Evolutionary conservation across 345 rosid genomes (phyloP), one percentile per base, ranked within the genome.

Genomic region (Psidium guajava): DNA sequence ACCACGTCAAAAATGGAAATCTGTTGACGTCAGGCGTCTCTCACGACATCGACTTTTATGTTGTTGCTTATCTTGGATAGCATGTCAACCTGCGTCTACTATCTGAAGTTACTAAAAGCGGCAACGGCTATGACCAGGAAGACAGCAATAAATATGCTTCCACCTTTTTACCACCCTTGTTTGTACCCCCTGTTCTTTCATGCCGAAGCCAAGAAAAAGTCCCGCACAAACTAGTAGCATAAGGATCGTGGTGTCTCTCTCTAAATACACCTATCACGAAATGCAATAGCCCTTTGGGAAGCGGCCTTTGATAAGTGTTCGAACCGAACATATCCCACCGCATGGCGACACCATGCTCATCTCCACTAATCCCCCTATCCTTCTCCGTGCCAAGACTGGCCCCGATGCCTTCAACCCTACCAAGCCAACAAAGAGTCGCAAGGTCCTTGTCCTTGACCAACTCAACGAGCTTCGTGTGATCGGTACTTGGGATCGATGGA

Each of bases 141-240:
- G 12, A 93, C 93, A 0, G 97, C 94, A 0, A 93, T 91, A 82
- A 91, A 89, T 27, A 93, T 92, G 90, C 95, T 92, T 59, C 94
- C 96, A 5, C 97, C 96, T 42, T 94, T 96, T 13, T 93, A 92
- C 96, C 98, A 95, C 3, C 96, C 95, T 73, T 92, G n/a, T 95
- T 83, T 89, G 86, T 3, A 86, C 10, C 24, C 96, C 98, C 11
- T 95, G 82, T 58, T 91, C 91, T 83, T 92, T 91, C 83, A 94
- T 94, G 22, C 94, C 97, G 8, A 92, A 94, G 5, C 90, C 95
- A 24, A 95, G 91, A 52, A 97, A 92, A 54, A 94, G 90, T 21
- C 91, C 89, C 4, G 97, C 95, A 59, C 94, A 92, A 11, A 86
- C 93, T 54, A 94, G 83, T 54, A 93, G 93, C 58, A 94, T 92